phyloP scores from a whole-genome alignment of 148 eudicot species.

The Rheum nobile region DNA sequence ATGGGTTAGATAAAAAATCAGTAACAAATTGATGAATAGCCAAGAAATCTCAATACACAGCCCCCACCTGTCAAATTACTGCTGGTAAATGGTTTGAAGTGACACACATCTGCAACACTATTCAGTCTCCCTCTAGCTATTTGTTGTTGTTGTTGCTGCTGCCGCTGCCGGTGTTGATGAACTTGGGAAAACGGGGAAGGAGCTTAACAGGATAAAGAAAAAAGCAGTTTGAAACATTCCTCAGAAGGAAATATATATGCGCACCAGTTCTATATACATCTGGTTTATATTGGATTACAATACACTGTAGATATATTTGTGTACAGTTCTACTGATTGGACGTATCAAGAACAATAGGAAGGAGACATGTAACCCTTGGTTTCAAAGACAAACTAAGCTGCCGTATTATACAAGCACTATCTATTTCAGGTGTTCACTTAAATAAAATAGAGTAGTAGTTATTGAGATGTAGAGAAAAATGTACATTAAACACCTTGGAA shows the following conservation, averaged over 20 bases:
- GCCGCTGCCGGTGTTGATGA: too few relatives aligned
- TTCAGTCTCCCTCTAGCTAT: neutral
- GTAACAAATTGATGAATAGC: neutral
- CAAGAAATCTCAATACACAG: too few relatives aligned
- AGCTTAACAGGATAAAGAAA: neutral
- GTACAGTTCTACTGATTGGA: neutral
- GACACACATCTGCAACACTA: neutral
- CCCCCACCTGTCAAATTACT: neutral
- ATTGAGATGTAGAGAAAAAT: too few relatives aligned
- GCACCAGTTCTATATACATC: too few relatives aligned
- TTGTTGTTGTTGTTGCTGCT: neutral
- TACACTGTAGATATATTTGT: neutral
- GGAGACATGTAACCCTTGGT: too few relatives aligned
- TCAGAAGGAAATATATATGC: neutral
- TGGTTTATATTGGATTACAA: neutral
- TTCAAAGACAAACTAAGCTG: too few relatives aligned
- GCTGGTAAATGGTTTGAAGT: neutral
- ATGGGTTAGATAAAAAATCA: too few relatives aligned
- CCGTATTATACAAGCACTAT: too few relatives aligned
- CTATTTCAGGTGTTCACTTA: too few relatives aligned
- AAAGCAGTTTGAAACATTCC: neutral
- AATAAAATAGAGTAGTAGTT: too few relatives aligned
- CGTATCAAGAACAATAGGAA: neutral
- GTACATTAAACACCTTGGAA: too few relatives aligned
- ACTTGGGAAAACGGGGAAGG: neutral